phyloP scores from a whole-genome alignment of 441 rosid genomes.

The Adansonia gregorii region DNA sequence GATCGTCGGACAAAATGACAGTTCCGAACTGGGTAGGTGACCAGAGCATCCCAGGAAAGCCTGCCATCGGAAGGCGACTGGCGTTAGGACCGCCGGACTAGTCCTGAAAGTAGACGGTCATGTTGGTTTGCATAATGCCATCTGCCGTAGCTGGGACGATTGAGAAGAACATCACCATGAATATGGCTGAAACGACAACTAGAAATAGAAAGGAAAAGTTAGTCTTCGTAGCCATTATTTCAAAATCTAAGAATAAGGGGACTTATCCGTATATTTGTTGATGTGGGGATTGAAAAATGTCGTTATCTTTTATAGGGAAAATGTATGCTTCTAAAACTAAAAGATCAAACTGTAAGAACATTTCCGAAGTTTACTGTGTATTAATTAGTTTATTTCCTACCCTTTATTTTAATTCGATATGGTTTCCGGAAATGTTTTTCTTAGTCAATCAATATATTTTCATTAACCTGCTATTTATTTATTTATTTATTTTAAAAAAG shows the following conservation, averaged over 20 bases:
- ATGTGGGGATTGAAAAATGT: too few species aligned
- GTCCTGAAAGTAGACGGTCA: conserved; percentile 32
- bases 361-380: too few species aligned
- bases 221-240: background rate
- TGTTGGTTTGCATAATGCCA: conserved; percentile 22
- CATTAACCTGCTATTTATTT: too few species aligned
- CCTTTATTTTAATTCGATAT: too few species aligned
- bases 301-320: background rate
- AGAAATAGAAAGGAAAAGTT: background rate
- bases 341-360: too few species aligned
- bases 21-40: conserved; percentile 32
- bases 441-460: too few species aligned
- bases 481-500: too few species aligned
- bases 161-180: background rate
- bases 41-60: conserved; percentile 30
- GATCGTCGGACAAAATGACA: conserved; percentile 23
- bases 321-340: too few species aligned
- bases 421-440: too few species aligned
- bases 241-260: background rate
- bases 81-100: conserved; percentile 22
- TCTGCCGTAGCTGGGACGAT: background rate
- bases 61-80: conserved; percentile 23
- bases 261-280: background rate
- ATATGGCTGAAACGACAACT: background rate
- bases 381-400: too few species aligned